Base-by-base conservation (phyloP, 345 rosid species). In the Bruguiera sexangula region DNA sequence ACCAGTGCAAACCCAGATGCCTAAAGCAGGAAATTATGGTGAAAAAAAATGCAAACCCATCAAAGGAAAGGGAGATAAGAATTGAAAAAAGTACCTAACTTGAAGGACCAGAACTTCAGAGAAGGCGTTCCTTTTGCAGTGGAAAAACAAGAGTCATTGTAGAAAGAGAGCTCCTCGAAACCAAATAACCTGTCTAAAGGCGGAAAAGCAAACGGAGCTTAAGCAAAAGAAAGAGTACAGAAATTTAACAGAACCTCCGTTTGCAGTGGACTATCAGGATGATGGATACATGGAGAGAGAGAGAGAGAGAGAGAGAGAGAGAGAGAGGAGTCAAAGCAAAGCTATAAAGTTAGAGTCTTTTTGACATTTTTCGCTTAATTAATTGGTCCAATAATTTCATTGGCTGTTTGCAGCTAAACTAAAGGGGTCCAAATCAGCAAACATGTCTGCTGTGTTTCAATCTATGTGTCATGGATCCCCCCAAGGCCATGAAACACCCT, bases 1-100 rank as follows among this genome's bases (percentile, higher is more conserved):
- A 75, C 32, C 21, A 60, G 53, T 19, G 48, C 39, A 69, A 58
- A 82, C 81, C 81, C 81, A 71, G 81, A 74, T 73, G 79, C 59
- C 6, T 51, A 66, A 82, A 79, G 71, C 60, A 24, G 31, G 60
- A 56, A 30, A 27, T 8, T 3, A 55, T 1, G 60, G 55, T 31
- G 55, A 51, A 27, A 9, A 9, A 11, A 24, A 56, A 56, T 56
- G 60, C 31, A 64, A 71, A 68, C 59, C 54, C 55, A 74, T 15
- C 15, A 37, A 68, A 21, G 19, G 31, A 67, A 29, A 39, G 6
- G 70, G 56, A 68, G 9, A 39, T 29, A 55, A 53, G 8, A 60
- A 18, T 32, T 26, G 55, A 63, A 66, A 74, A 57, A 73, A 64
- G 67, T 73, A 82, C 86, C 79, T 55, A 70, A 58, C 53, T 75